phyloP scores from a whole-genome alignment of 345 rosid species.

The Aegle marmelos region DNA sequence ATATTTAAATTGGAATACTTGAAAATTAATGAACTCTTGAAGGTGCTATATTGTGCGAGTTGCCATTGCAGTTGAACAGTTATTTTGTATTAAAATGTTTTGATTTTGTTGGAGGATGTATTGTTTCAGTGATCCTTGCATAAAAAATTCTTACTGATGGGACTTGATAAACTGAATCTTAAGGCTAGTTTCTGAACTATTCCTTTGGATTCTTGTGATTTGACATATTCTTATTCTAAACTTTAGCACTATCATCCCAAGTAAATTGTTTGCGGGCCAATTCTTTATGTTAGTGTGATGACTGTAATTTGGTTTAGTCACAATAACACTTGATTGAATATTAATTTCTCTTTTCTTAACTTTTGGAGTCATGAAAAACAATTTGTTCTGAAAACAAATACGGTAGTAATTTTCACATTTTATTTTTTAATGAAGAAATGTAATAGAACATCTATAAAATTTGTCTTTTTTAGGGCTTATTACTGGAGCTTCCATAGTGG shows the following conservation, averaged over 20 bases:
- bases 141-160: too few species aligned
- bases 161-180: background rate
- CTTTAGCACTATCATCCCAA: background rate
- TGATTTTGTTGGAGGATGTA: background rate
- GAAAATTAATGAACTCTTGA: background rate
- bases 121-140: background rate
- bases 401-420: background rate
- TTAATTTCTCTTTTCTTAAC: background rate
- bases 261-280: background rate
- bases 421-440: background rate
- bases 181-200: background rate
- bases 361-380: background rate
- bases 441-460: background rate
- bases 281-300: background rate
- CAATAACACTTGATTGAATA: background rate
- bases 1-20: background rate
- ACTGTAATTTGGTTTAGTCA: background rate
- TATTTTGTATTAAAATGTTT: background rate
- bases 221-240: background rate
- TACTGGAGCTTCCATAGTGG: constrained; percentile 57
- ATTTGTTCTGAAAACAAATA: background rate
- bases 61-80: background rate
- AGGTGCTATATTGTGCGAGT: background rate
- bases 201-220: constrained; percentile 1
- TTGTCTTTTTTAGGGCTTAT: constrained; percentile 42